phyloP scores from a whole-genome alignment of 2,329 filamentous ascomycete genomes.

The Emericellopsis atlantica region DNA sequence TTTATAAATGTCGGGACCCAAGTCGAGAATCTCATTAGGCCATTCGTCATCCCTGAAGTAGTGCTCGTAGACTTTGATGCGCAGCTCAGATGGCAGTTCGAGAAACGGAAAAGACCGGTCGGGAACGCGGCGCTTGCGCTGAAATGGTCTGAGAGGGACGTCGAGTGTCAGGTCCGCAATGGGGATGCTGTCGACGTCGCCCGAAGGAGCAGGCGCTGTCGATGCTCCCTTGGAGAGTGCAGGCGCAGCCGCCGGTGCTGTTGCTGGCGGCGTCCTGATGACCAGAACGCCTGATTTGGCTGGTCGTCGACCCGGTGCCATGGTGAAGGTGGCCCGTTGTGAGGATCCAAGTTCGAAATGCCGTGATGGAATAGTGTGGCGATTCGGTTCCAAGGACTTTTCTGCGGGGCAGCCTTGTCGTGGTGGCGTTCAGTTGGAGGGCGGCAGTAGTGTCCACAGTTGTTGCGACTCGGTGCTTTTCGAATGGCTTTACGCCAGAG shows the following conservation, averaged over 20 bases:
- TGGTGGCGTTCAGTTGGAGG: not conserved
- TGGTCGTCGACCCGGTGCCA: no score
- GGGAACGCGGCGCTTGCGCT: constrained; percentile 15
- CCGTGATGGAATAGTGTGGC: not conserved
- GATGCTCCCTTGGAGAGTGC: not conserved
- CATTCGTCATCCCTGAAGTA: constrained; percentile 34
- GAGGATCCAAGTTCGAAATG: not conserved
- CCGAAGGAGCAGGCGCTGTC: not conserved
- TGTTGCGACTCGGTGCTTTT: no score
- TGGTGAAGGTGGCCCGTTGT: no score
- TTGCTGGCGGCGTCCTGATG: not conserved
- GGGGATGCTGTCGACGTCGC: constrained; percentile 16
- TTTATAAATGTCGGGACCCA: constrained; percentile 54
- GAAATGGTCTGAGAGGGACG: constrained; percentile 17
- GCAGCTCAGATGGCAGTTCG: constrained; percentile 55
- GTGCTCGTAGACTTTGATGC: constrained; percentile 54
- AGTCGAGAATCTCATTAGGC: constrained; percentile 37
- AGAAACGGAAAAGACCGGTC: constrained; percentile 50
- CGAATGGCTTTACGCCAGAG: not conserved
- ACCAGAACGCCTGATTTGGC: no score
- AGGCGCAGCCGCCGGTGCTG: not conserved
- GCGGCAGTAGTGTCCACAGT: no score
- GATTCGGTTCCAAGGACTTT: not conserved
- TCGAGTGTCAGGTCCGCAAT: constrained; percentile 31
- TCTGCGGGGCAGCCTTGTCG: not conserved